Base-by-base conservation (phyloP, 2,329 filamentous ascomycete genomes). In the Neofusicoccum parvum region DNA sequence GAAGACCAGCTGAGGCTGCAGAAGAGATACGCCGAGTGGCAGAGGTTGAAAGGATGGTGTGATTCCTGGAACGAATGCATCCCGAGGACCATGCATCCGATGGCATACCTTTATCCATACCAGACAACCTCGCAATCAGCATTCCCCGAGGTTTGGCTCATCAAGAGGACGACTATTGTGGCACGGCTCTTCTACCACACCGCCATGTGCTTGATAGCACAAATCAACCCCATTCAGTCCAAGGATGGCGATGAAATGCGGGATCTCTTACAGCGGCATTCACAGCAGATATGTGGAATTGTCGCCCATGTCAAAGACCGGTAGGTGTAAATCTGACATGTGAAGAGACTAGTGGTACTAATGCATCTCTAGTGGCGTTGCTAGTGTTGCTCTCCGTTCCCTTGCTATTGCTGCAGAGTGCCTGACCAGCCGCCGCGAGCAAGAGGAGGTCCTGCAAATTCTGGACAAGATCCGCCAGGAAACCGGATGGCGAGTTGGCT, bases 161-260 rank as follows among this genome's bases (percentile, higher is more conserved):
- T 94, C 71, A 95, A 95, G 77, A 87, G 91, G 65, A 86, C 91
- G 3, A 91, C 92, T 3, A 89, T 95, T 37, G 86, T 96, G 32
- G 92, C 91, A 3, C 87, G 92, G 53, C 83, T 97, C 9, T 93
- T 97, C 75, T 97, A 96, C 74, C 94, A 97, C 74, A 95, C 92
- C 0, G 89, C 91, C 23, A 90, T 94, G 79, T 90, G 91, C 68
- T 80, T 97, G 39, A 85, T 97, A 5, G 87, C 91, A 3, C 91
- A 94, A 70, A 89, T 89, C 23, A 90, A 97, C 74, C 94, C 94
- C 0, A 76, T 90, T 60, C 83, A 88, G 43, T 81, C 86, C 11
- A 80, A 84, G 7, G 83, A 87, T 43, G 83, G 84, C 2, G 81
- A 87, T 3, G 89, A 92, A 67, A 92, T 94, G 86, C 86, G 85